Evolutionary conservation across 1,139 yeast species (phyloP), one percentile per base, ranked within the genome.

Genomic region (Torulaspora pretoriensis): DNA sequence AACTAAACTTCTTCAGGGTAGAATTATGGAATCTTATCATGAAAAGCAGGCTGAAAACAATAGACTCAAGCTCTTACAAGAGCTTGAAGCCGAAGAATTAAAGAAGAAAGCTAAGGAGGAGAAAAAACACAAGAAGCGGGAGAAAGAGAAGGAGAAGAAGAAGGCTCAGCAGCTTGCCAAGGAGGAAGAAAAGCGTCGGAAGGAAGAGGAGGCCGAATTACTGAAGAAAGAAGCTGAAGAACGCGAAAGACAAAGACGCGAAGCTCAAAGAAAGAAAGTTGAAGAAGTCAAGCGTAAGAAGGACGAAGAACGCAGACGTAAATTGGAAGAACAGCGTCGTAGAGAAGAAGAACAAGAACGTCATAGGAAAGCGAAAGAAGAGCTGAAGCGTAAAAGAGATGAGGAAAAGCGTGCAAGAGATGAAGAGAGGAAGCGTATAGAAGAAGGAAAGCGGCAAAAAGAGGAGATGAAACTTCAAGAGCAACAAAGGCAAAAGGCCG

Each of bases 71-170:
- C 75, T 87, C 47, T 74, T 87, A 50, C 87, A 81, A 61, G 96
- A 88, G 61, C 74, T 88, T 43, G 96, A 87, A 56, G 90, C 84
- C 14, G 95, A 86, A 65, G 88, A 83, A 56, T 73, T 75, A 42
- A 80, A 81, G 37, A 80, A 81, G 63, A 81, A 78, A 59, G 92
- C 82, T 53, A 81, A 80, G 44, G 94, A 84, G 61, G 77, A 80
- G 61, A 83, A 83, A 64, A 84, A 83, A 60, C 74, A 74, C 53
- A 76, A 74, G 52, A 90, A 85, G 60, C 82, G 79, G 64, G 95
- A 88, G 58, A 83, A 83, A 66, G 83, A 83, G 45, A 85, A 83
- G 63, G 95, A 87, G 56, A 86, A 83, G 73, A 86, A 85, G 64
- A 75, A 85, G 25, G 74, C 76, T 38, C 86, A 78, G 55, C 88